phyloP scores from a whole-genome alignment of 176 grass and related monocot genomes.

The Phragmites australis region DNA sequence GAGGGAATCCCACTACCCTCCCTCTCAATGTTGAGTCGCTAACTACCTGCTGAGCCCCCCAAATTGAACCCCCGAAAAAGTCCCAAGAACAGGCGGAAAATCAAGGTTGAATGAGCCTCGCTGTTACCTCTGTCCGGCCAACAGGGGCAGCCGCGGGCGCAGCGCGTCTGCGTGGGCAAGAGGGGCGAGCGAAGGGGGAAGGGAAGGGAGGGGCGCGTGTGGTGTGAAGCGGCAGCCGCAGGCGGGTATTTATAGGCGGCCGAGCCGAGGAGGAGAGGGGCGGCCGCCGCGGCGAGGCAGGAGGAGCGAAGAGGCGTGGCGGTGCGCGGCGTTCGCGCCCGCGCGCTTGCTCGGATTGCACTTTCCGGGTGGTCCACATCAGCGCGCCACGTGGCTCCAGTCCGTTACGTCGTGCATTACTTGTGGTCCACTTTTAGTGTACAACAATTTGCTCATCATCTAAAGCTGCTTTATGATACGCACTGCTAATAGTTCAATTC shows the following conservation, averaged over 20 bases:
- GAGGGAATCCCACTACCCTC: neutral
- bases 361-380: neutral
- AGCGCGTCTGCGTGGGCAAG: neutral
- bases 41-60: neutral
- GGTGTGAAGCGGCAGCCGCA: neutral
- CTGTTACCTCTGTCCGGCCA: neutral
- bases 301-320: neutral
- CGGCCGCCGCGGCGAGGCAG: conserved; percentile 7
- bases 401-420: neutral
- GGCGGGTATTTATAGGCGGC: conserved; percentile 9
- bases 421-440: neutral
- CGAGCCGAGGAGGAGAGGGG: neutral
- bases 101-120: neutral
- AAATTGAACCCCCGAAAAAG: neutral
- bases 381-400: conserved; percentile 1
- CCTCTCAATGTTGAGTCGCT: neutral
- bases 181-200: neutral
- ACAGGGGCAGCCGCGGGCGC: neutral
- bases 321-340: neutral
- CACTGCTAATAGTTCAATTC: neutral
- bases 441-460: neutral
- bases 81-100: neutral
- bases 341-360: neutral
- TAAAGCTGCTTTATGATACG: neutral
- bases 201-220: neutral